Evolutionary conservation across 1,139 yeast species (phyloP), one percentile per base, ranked within the genome.

Genomic region (Saccharomycopsis hybrid): DNA sequence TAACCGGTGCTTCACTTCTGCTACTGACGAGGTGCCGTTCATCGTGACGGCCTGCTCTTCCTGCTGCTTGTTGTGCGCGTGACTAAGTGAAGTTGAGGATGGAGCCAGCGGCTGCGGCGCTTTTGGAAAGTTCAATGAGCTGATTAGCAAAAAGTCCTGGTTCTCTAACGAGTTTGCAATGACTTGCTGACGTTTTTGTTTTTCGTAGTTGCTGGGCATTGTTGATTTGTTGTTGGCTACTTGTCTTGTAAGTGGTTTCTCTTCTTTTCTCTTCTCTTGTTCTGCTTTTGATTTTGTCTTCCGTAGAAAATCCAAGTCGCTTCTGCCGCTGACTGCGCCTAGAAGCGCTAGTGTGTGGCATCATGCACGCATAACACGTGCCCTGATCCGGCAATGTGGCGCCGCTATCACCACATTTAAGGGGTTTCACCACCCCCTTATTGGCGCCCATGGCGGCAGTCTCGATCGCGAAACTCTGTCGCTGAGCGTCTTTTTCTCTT

Each of bases 91-190:
- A 18, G 18, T 18, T 18, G 18, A 18, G 18, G 18, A 18, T 18
- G 18, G 18, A 18, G 18, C 18, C 18, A 18, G 18, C 18, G 18
- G 18, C 18, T 18, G 18, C 18, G 18, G 18, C 5, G 35, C 36
- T 11, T 32, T 32, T 11, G 44, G 42, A 27, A 36, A 28, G 24
- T 28, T 42, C 33, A 46, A n/a, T 4, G 49, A 46, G 8, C 31
- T 36, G 11, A 49, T 28, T 9, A 49, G 35, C 40, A 46, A 43
- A 28, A 29, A 49, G 31, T 49, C 52, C 44, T 49, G 49, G 32
- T 35, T 49, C 13, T 45, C 49, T 30, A 49, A 5, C 4, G 49
- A 46, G 27, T 41, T 41, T 7, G 47, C 46, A 32, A 41, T 42
- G 9, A 46, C 39, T 13, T 42, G 35, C 38, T 43, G 36, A 18